Evolutionary conservation across 2,329 filamentous ascomycete species (phyloP), one percentile per base, ranked within the genome.

Genomic region (Nemania sp.): DNA sequence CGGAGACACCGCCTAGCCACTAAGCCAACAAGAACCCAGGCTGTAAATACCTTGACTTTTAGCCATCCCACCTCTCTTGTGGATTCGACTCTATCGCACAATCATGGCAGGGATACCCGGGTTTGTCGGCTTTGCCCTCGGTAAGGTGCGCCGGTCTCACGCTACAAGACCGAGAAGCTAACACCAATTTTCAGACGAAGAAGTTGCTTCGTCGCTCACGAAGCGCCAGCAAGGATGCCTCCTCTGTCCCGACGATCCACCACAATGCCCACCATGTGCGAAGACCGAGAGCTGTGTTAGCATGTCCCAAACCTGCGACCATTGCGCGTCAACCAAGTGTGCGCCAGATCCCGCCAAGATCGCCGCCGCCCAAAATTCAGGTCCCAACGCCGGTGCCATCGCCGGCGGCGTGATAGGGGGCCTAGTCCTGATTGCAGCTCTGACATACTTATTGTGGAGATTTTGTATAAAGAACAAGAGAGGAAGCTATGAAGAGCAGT

Each of bases 341-440:
- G 67, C 72, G 44, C 57, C 63, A 31, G 68, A 72, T 37, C 64
- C 61, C 37, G 47, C 53, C 17, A 48, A 60, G 28, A 53, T 51
- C 22, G 24, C 43, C 2, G 14, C 56, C 12, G 20, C 51, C 15
- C 39, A 65, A 31, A 74, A 75, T 2, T 66, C 66, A 26, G 73
- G 75, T 9, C 82, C 88, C 6, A 92, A 90, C 63, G 78, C 87
- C 1, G 92, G 92, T 36, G 90, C 90, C 28, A 97, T 99, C 61
- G 93, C 89, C 2, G 94, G 94, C 61, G 93, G 93, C 61, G 91
- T 97, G 8, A 77, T 97, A 37, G 94, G 91, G 60, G 94, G 91
- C 61, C 72, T 97, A 12, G 80, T 80, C n/a, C 79, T 86, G 40
- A 80, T 97, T 47, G 87, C 81, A n/a, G 73, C 90, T 31, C 70